Percentiles rank a stretch among this genome's conserved stretches.
Conservation (phyloP, 2,329 filamentous ascomycete species). For the Diplodia mutila region DNA sequence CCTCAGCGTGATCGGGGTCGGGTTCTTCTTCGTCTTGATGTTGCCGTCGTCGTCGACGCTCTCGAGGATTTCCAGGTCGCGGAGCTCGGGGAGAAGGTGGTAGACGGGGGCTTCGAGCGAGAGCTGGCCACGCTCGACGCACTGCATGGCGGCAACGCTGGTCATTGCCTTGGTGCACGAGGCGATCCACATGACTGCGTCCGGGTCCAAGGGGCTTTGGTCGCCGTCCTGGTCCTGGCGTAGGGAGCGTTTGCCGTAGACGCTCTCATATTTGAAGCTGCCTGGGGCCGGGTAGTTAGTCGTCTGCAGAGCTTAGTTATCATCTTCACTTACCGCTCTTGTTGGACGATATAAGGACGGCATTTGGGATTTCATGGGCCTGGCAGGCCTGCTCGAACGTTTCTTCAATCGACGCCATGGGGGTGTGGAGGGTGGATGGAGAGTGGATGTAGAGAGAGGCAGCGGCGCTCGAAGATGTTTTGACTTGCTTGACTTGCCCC, state of each 20-base stretch:
- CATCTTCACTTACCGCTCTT: slow-evolving; percentile 32
- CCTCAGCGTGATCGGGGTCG: slow-evolving; percentile 20
- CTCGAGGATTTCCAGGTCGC: slow-evolving; percentile 33
- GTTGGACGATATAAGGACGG: slow-evolving; percentile 33
- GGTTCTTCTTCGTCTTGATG: slow-evolving; percentile 25
- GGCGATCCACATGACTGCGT: slow-evolving; percentile 44
- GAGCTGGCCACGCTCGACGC: slow-evolving; percentile 40
- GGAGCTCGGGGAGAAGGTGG: slow-evolving; percentile 39
- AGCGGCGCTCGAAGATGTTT: not conserved
- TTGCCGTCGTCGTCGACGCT: slow-evolving; percentile 31
- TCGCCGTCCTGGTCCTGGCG: slow-evolving; percentile 29
- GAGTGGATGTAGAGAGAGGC: not conserved
- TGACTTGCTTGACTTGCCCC: not conserved
- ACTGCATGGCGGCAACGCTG: slow-evolving; percentile 39
- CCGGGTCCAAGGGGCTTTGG: slow-evolving; percentile 28
- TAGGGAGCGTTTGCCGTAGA: slow-evolving; percentile 40
- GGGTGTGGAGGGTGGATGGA: not conserved
- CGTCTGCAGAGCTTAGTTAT: too few species aligned
- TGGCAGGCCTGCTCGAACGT: slow-evolving; percentile 32
- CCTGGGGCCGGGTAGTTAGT: slow-evolving; percentile 37
- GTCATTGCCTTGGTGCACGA: slow-evolving; percentile 47
- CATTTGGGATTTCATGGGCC: slow-evolving; percentile 34
- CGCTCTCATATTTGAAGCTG: slow-evolving; percentile 41
- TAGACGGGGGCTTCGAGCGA: slow-evolving; percentile 40
- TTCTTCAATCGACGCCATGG: slow-evolving; percentile 34